A percentile compares a stretch with the other conserved stretches of the same genome.
phyloP scores from a whole-genome alignment of 257 asterid genomes.

The Paraleonurus japonicus region DNA sequence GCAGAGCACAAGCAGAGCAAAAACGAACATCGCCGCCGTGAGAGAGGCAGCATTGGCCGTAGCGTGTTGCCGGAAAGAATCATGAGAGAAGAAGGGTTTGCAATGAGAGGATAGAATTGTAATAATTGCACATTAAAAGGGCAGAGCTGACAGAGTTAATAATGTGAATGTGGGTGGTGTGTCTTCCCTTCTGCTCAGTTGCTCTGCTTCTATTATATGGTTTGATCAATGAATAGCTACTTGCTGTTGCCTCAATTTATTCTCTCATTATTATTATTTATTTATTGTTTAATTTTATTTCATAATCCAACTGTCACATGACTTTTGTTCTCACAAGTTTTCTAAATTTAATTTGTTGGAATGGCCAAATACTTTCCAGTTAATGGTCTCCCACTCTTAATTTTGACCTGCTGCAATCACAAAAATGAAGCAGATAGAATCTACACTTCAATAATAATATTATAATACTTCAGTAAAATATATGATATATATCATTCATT shows the following conservation, averaged over 20 bases:
- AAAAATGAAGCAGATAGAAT: not conserved
- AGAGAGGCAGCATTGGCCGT: slow-evolving; percentile 28
- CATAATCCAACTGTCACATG: slow-evolving; percentile 2
- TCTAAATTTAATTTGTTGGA: not conserved
- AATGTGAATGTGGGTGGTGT: slow-evolving; percentile 12
- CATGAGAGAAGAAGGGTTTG: slow-evolving; percentile 22
- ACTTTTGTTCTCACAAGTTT: not conserved
- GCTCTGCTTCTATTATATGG: not conserved
- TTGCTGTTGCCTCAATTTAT: slow-evolving; percentile 38
- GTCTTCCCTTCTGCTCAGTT: not conserved
- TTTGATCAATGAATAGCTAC: slow-evolving; percentile 13
- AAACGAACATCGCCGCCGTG: slow-evolving; percentile 30
- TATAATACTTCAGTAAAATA: too few relatives aligned
- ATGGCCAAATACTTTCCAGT: not conserved
- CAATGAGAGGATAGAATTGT: slow-evolving; percentile 17
- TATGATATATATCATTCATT: too few relatives aligned
- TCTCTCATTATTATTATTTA: slow-evolving; percentile 12
- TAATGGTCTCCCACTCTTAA: slow-evolving; percentile 7
- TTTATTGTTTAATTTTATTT: not conserved
- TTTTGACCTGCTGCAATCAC: not conserved
- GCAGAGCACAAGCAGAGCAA: slow-evolving; percentile 13
- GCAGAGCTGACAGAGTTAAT: slow-evolving; percentile 31
- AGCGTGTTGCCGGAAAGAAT: slow-evolving; percentile 24
- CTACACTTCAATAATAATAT: too few relatives aligned
- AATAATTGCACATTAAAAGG: slow-evolving; percentile 35